These are phyloP conservation scores for Colletotrichum gigasporum DNA, from an alignment of 2,329 filamentous ascomycete genomes.

Conservation along the genomic window DNA sequence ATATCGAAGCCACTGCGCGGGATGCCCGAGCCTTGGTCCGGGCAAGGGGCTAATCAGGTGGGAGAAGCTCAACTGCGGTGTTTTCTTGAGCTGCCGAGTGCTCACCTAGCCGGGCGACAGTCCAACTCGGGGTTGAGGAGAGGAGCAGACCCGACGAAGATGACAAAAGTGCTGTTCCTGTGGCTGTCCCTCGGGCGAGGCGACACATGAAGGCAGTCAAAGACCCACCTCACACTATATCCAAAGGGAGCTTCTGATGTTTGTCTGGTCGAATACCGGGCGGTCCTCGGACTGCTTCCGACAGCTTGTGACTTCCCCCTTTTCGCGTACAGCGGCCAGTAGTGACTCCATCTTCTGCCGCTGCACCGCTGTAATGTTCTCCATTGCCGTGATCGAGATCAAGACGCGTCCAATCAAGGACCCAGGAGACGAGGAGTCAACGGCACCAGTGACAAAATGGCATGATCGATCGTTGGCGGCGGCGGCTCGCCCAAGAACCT, in stretches of 20 bases:
- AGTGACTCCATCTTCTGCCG: not conserved
- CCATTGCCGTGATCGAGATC: not conserved
- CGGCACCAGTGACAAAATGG: not conserved
- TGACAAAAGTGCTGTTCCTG: not conserved
- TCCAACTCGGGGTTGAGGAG: not conserved
- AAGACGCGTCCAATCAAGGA: not conserved
- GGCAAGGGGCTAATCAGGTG: not conserved
- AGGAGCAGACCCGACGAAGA: not conserved
- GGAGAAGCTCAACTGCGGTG: not conserved
- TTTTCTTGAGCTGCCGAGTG: not conserved
- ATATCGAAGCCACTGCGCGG: not conserved
- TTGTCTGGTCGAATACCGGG: not conserved
- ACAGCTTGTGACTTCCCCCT: not conserved
- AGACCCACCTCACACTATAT: not conserved
- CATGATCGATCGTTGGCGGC: not conserved
- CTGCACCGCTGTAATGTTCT: not conserved
- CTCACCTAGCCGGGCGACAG: not conserved
- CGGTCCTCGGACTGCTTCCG: not conserved
- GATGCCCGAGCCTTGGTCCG: not conserved
- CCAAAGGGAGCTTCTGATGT: not conserved
- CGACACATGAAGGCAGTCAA: conserved; percentile 3
- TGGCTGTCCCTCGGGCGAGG: not conserved
- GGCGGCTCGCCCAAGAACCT: not conserved
- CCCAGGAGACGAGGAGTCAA: not conserved
- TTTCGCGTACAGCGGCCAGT: not conserved